Percentiles rank a stretch among this genome's conserved stretches.
phyloP scores from a whole-genome alignment of 768 basidiomycete species.

The Hydnum rufescens region DNA sequence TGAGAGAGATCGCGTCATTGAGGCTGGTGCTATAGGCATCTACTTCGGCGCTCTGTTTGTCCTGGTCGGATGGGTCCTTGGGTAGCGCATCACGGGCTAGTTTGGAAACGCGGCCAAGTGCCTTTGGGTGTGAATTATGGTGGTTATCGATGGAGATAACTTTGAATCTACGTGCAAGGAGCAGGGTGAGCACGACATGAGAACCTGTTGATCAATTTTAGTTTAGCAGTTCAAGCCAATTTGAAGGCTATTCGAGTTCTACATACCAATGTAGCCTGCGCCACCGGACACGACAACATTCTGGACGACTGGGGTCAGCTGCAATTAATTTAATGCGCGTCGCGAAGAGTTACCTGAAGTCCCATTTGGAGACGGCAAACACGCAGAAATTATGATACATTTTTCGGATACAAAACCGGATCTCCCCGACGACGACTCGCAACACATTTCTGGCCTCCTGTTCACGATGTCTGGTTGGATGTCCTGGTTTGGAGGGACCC shows the following conservation, averaged over 20 bases:
- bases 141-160: conserved; percentile 91
- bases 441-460: too few relatives aligned
- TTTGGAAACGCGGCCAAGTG: conserved; percentile 57
- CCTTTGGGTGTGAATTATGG: conserved; percentile 69
- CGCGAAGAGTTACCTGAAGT: too few relatives aligned
- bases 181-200: conserved; percentile 73
- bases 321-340: too few relatives aligned
- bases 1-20: conserved; percentile 48
- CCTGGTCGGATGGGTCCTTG: conserved; percentile 38
- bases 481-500: conserved; percentile 74
- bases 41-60: conserved; percentile 53
- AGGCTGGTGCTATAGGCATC: conserved; percentile 56
- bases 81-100: conserved; percentile 61
- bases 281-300: conserved; percentile 58
- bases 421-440: too few relatives aligned
- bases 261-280: conserved; percentile 73
- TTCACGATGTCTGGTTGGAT: conserved; percentile 33
- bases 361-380: too few relatives aligned
- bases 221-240: conserved; percentile 1
- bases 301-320: conserved; percentile 19
- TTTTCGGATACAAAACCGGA: too few relatives aligned
- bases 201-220: conserved; percentile 38
- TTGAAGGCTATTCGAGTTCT: conserved; percentile 7
- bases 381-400: too few relatives aligned
- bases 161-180: conserved; percentile 75